Base-by-base conservation (phyloP, 768 basidiomycete genomes). In the Russula griseocarnosa region DNA sequence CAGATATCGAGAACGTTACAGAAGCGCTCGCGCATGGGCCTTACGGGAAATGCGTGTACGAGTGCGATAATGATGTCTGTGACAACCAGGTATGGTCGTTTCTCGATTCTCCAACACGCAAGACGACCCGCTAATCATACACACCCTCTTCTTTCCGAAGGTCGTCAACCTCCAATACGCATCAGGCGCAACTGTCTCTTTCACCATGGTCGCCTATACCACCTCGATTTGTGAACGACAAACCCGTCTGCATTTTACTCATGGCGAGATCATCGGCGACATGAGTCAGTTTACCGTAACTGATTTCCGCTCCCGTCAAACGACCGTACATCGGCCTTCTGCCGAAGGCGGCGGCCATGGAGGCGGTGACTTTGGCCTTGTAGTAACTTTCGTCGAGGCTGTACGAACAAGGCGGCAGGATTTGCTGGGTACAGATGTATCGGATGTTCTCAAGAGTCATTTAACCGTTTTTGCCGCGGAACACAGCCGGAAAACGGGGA, bases 121-220 rank as follows among this genome's bases (percentile, higher is more conserved):
- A 8, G 14, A 22, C 22, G 1, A 16, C 5, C 5, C 10, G 47
- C 20, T 20, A 6, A 40, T 38, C 20, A 52, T 32, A n/a, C 38
- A 11, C 38, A 11, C 26, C 26, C 24, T 20, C 8, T 44, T 24
- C 0, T 20, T 20, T 20, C 24, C 16, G 32, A 61, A 83, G 83
- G 88, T 94, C 52, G 93, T 95, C 66, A 94, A 93, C 72, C 74
- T 95, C 61, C 89, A 94, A 70, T 95, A 91, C 73, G 85, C 87
- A 8, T 84, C 85, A 56, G 91, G 92, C 18, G 79, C 83, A 32
- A 94, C 93, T 0, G 90, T 83, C 14, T 90, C 90, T 0, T 90
- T 95, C 73, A 94, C 93, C 22, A 93, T 95, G 91, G 82, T 92
- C 54, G 93, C 93, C 14, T 90, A 85, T 71, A 90, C 90, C 0